Conservation (phyloP, 1,139 yeast species). For the Lodderomyces metapsilosis region DNA sequence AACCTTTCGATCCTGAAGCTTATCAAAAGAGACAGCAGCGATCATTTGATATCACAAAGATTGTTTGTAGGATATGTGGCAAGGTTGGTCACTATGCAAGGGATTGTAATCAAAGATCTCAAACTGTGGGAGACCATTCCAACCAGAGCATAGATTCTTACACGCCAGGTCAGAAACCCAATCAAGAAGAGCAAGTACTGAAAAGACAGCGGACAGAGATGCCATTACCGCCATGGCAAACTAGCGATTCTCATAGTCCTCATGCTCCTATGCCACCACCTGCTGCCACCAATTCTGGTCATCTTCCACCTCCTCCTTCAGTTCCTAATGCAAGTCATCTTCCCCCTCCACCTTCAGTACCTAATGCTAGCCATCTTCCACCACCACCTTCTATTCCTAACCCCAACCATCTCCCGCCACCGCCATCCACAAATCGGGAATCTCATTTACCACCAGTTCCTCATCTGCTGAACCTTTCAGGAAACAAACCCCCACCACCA, state of each 20-base stretch:
- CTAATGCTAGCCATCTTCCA: constrained; percentile 7
- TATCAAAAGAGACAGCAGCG: constrained; percentile 43
- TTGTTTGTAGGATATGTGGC: constrained; percentile 80
- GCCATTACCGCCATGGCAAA: constrained; percentile 21
- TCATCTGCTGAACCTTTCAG: constrained; percentile 7
- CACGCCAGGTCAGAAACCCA: constrained; percentile 5
- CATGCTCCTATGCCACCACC: constrained; percentile 9
- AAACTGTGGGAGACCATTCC: background rate
- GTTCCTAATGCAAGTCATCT: constrained; percentile 17
- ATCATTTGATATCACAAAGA: constrained; percentile 49
- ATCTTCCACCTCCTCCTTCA: constrained; percentile 17
- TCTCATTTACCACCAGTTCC: constrained; percentile 6
- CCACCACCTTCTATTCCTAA: constrained; percentile 16
- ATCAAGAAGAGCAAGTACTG: constrained; percentile 14
- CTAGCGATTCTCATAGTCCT: constrained; percentile 3
- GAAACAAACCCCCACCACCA: constrained; percentile 17
- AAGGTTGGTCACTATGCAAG: constrained; percentile 82
- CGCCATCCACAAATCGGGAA: constrained; percentile 14
- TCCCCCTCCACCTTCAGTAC: constrained; percentile 19
- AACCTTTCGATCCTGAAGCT: constrained; percentile 66
- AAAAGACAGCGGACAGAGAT: constrained; percentile 16
- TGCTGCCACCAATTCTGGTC: constrained; percentile 13
- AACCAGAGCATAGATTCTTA: constrained; percentile 7
- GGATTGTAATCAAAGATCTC: constrained; percentile 58
- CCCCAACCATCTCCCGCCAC: constrained; percentile 9